phyloP scores from a whole-genome alignment of 2,329 filamentous ascomycete genomes.

The Penicillium sp. region DNA sequence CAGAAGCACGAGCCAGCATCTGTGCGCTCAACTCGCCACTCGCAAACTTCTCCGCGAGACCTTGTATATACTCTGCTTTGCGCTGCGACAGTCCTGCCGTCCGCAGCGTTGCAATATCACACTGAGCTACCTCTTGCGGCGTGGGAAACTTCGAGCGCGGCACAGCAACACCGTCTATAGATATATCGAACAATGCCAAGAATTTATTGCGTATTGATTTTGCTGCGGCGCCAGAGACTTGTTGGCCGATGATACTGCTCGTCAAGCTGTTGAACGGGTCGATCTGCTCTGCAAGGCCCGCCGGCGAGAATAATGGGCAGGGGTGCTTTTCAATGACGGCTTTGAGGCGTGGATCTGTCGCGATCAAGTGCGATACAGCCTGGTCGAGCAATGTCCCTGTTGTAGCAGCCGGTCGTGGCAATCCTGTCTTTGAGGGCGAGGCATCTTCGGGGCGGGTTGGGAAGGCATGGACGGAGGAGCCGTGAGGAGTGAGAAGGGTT shows the following conservation, averaged over 20 bases:
- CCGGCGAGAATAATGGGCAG: constrained; percentile 73
- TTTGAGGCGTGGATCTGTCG: constrained; percentile 65
- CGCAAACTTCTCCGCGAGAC: constrained; percentile 74
- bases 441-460: constrained; percentile 36
- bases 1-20: constrained; percentile 70
- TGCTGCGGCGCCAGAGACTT: constrained; percentile 89
- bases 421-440: constrained; percentile 39
- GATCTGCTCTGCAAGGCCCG: constrained; percentile 74
- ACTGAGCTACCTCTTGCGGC: constrained; percentile 63
- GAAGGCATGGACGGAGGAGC: constrained; percentile 45
- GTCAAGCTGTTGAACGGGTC: constrained; percentile 81
- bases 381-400: constrained; percentile 67
- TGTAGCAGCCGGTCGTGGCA: constrained; percentile 49
- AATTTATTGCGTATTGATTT: constrained; percentile 84
- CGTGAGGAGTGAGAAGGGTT: constrained; percentile 45
- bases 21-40: constrained; percentile 67
- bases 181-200: constrained; percentile 60
- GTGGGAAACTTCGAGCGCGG: constrained; percentile 57
- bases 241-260: constrained; percentile 89
- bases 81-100: constrained; percentile 85
- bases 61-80: constrained; percentile 91
- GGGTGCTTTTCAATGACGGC: constrained; percentile 66
- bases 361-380: constrained; percentile 68
- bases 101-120: constrained; percentile 62
- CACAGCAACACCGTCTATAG: constrained; percentile 1